Base-by-base conservation (phyloP, 306 rosid species). In the Arachis hypogaea region DNA sequence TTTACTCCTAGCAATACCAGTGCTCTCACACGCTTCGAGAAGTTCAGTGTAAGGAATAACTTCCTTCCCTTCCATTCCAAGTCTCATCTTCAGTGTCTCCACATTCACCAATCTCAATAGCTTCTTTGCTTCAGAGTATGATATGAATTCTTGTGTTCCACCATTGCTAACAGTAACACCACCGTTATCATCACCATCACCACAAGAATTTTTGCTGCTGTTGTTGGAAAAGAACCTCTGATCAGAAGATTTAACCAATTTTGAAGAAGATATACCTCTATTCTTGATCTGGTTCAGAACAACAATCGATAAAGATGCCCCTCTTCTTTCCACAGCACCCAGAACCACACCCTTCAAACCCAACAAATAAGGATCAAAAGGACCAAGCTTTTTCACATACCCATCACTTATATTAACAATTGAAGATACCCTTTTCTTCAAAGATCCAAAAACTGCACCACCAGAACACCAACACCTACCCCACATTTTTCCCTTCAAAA, bases 81-180 rank as follows among this genome's bases (percentile, higher is more conserved):
- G 95, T 79, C 75, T 87, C 78, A 12, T 71, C 84, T 90, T 92
- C 50, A 95, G 80, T 2, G 88, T 82, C 77, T 95, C 93, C 61
- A 95, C 98, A 65, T 90, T 90, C 78, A 92, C 97, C 83, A 95
- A 78, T 85, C 97, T 90, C 96, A 95, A 85, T 59, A 95, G 85
- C 90, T 82, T 90, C 90, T 87, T 95, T 1, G 89, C 96, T 78
- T 95, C 99, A 42, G 77, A 73, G 59, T 79, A 82, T 18, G 93
- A 80, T 38, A 93, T 82, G 11, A 79, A 14, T 2, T 86, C 85
- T 61, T 80, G 87, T 11, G 9, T 75, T 47, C 6, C 81, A 11
- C 49, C 85, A 71, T 56, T 58, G 63, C 68, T 60, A 46, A 7
- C 5, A 52, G 7, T 5, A 52, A 52, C 58, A 52, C 58, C 58